These are phyloP conservation scores for Colletotrichum phormii DNA, from an alignment of 2,329 filamentous ascomycete species.

Conservation along the genomic window DNA sequence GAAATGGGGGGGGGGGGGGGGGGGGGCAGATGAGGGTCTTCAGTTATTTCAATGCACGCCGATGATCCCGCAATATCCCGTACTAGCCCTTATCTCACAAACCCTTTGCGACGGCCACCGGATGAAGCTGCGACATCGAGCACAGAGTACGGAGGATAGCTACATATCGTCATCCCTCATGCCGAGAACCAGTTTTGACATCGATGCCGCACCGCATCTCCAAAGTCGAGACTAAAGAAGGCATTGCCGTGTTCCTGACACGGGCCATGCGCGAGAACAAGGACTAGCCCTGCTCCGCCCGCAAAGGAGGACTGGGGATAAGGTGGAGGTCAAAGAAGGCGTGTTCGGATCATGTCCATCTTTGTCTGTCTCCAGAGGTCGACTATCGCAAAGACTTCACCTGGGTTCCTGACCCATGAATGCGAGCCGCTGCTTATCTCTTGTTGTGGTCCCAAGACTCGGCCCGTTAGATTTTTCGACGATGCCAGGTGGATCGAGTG, in stretches of 20 bases:
- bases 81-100: constrained; percentile 11
- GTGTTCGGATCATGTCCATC: not conserved
- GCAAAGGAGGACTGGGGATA: constrained; percentile 8
- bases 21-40: not conserved
- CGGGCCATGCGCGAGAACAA: constrained; percentile 27
- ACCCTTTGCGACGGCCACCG: not conserved
- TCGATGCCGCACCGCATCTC: constrained; percentile 2
- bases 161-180: not conserved
- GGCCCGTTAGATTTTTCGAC: not conserved
- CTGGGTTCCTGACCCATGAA: not conserved
- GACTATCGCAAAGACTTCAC: not conserved
- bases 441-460: not conserved
- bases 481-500: not conserved
- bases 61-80: constrained; percentile 8
- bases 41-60: not conserved
- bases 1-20: not conserved
- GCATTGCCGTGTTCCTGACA: constrained; percentile 11
- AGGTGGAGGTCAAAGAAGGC: not conserved
- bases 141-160: not conserved
- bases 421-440: not conserved
- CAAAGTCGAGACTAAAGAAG: not conserved
- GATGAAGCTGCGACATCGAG: not conserved
- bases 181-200: not conserved
- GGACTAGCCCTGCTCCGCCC: constrained; percentile 22
- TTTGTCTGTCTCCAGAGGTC: not conserved